phyloP scores from a whole-genome alignment of 495 filamentous ascomycete species.

The Alectoria sarmentosa region DNA sequence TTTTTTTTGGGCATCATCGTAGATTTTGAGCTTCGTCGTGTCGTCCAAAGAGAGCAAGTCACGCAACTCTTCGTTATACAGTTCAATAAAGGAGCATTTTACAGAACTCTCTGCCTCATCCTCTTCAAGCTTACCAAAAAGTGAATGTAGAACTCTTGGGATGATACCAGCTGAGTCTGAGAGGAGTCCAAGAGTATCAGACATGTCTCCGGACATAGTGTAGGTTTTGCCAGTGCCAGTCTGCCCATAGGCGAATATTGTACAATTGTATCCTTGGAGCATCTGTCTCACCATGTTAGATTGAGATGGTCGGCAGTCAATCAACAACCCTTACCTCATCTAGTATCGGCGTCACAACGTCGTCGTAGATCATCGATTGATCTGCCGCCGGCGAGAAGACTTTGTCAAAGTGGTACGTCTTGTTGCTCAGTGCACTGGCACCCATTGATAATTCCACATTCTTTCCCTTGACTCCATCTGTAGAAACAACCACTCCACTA shows the following conservation, averaged over 20 bases:
- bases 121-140: conserved; percentile 74
- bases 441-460: conserved; percentile 86
- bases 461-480: conserved; percentile 79
- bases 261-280: conserved; percentile 94
- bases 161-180: conserved; percentile 93
- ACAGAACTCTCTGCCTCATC: conserved; percentile 81
- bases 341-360: conserved; percentile 83
- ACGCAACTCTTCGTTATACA: conserved; percentile 95
- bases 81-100: conserved; percentile 96
- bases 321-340: conserved; percentile 59
- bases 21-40: conserved; percentile 83
- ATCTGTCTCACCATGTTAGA: conserved; percentile 49
- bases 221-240: conserved; percentile 98
- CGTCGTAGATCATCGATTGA: conserved; percentile 85
- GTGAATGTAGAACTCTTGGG: conserved; percentile 74
- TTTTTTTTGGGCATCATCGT: conserved; percentile 79
- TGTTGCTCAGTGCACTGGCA: conserved; percentile 84
- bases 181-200: conserved; percentile 70
- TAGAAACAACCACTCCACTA: conserved; percentile 81
- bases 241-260: conserved; percentile 97
- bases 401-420: conserved; percentile 93
- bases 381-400: conserved; percentile 96
- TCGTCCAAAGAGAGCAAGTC: conserved; percentile 82
- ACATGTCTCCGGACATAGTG: conserved; percentile 98
- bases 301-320: not conserved